phyloP scores from a whole-genome alignment of 495 filamentous ascomycete species.

The Filosporella fistucella region DNA sequence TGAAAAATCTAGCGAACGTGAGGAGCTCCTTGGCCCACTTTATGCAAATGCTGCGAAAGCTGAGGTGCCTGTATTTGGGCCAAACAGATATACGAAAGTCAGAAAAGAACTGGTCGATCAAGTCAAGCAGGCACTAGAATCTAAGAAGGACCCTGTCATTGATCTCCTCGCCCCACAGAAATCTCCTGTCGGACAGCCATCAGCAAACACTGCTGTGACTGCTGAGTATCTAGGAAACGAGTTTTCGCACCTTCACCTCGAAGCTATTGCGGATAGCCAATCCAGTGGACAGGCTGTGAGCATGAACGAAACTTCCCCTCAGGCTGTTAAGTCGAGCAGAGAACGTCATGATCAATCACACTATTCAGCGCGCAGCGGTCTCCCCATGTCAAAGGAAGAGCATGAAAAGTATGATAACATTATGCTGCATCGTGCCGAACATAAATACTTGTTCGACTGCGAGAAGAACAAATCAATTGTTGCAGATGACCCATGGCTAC shows the following conservation, averaged over 20 bases:
- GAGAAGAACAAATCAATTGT: slow-evolving; percentile 61
- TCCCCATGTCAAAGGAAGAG: neutral
- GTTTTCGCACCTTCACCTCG: neutral
- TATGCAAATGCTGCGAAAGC: slow-evolving; percentile 36
- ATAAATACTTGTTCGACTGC: slow-evolving; percentile 78
- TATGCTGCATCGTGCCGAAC: slow-evolving; percentile 42
- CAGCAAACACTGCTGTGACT: too few species aligned
- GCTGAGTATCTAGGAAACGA: too few species aligned
- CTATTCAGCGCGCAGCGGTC: slow-evolving; percentile 1
- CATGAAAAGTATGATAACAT: slow-evolving; percentile 11
- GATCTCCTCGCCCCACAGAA: slow-evolving; percentile 25
- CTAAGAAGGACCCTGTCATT: slow-evolving; percentile 17
- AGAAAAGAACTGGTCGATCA: slow-evolving; percentile 25
- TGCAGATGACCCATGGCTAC: slow-evolving; percentile 67
- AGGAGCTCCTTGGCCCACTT: slow-evolving; percentile 37
- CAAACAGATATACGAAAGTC: slow-evolving; percentile 23
- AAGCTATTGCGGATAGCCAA: too few species aligned
- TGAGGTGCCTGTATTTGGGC: slow-evolving; percentile 40
- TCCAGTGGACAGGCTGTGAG: too few species aligned
- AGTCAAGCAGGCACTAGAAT: slow-evolving; percentile 30
- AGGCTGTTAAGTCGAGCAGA: slow-evolving; percentile 7
- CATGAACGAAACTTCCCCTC: neutral
- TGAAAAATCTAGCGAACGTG: slow-evolving; percentile 33
- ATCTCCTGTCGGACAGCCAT: neutral
- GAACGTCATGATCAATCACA: slow-evolving; percentile 16